A percentile compares a stretch with the other conserved stretches of the same genome.
Evolutionary conservation across 2,329 filamentous ascomycete species (phyloP).

Genomic region (Aspergillus latus): DNA sequence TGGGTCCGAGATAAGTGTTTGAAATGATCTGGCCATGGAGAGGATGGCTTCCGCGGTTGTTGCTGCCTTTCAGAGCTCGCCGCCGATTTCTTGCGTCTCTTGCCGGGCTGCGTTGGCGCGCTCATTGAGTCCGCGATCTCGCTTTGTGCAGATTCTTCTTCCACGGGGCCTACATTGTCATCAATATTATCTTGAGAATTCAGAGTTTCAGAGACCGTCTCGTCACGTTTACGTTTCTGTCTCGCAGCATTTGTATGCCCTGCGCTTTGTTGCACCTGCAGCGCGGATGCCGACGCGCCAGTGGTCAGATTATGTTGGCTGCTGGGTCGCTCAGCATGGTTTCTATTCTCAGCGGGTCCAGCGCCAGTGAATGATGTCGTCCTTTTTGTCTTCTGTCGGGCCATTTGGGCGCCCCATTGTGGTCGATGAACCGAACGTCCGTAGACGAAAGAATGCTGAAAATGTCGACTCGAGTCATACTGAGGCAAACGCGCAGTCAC

Average conservation of each 20-base stretch:
- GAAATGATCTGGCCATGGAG: conserved; percentile 74
- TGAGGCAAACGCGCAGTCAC: conserved; percentile 23
- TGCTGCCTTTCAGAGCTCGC: conserved; percentile 19
- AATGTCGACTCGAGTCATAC: neutral
- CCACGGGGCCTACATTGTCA: neutral
- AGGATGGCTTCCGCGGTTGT: conserved; percentile 33
- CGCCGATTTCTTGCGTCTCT: conserved; percentile 3
- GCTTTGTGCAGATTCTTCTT: neutral
- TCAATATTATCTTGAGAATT: neutral
- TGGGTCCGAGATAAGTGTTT: conserved; percentile 73
- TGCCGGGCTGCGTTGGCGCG: conserved; percentile 1
- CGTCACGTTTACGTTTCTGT: conserved; percentile 8
- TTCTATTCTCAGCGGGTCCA: conserved; percentile 23
- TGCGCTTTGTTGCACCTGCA: neutral
- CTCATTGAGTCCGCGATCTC: conserved; percentile 4
- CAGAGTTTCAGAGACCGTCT: neutral
- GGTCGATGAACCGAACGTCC: conserved; percentile 5
- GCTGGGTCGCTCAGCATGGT: conserved; percentile 9
- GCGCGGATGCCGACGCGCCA: conserved; percentile 19
- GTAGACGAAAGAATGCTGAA: neutral
- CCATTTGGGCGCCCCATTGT: conserved; percentile 29
- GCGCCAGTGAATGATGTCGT: neutral
- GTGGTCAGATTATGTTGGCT: conserved; percentile 6
- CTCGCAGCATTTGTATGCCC: neutral
- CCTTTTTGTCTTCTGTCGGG: conserved; percentile 13